Evolutionary conservation across 2,329 filamentous ascomycete genomes (phyloP).

Genomic region (Fusarium concolor): DNA sequence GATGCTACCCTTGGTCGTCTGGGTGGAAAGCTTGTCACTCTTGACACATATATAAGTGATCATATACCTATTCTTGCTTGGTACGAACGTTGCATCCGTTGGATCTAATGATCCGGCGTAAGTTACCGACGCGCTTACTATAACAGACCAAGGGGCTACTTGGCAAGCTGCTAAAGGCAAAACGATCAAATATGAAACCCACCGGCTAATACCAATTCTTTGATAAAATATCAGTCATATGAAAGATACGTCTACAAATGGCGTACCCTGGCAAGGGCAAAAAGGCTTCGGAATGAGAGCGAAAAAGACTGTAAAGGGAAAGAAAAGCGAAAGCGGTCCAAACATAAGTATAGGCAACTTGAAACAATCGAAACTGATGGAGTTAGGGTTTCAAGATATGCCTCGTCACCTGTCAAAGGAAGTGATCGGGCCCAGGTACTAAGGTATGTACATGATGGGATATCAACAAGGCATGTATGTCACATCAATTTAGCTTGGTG

Average conservation of each 20-base stretch:
- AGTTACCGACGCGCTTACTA: conserved; percentile 22
- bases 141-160: conserved; percentile 13
- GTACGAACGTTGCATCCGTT: conserved; percentile 18
- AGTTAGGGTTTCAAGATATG: conserved; percentile 39
- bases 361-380: conserved; percentile 32
- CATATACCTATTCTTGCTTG: conserved; percentile 10
- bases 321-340: conserved; percentile 16
- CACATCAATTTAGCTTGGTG: not conserved
- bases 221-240: not conserved
- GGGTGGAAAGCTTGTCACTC: conserved; percentile 6
- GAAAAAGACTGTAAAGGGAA: conserved; percentile 1
- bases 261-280: not conserved
- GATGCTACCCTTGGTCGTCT: not conserved
- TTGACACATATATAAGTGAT: conserved; percentile 7
- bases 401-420: conserved; percentile 31
- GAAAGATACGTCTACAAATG: not conserved
- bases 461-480: not conserved
- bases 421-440: conserved; percentile 25
- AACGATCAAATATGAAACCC: conserved; percentile 21
- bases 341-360: conserved; percentile 6
- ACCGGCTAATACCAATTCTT: not conserved
- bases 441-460: not conserved
- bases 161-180: conserved; percentile 21
- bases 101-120: conserved; percentile 13
- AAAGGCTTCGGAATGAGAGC: not conserved